These are phyloP conservation scores for Carpinus fangiana DNA, from an alignment of 306 rosid genomes.

Conservation along the genomic window DNA sequence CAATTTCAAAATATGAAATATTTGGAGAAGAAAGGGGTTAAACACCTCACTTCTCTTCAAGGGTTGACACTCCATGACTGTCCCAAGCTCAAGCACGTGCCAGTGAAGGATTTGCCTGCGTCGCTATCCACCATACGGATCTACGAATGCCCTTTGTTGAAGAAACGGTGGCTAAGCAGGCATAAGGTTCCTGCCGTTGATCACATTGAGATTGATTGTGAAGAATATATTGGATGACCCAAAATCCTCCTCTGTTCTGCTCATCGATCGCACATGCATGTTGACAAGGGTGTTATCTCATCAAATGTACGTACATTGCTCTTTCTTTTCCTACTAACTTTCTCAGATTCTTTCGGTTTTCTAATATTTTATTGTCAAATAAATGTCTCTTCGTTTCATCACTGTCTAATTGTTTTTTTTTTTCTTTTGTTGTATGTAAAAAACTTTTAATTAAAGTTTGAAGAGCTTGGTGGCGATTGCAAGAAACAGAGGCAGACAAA, in stretches of 20 bases:
- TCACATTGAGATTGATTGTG: background rate
- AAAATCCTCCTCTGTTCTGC: background rate
- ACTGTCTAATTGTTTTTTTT: too few relatives aligned
- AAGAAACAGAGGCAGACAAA: too few relatives aligned
- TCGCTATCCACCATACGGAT: background rate
- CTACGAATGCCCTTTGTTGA: fast-evolving
- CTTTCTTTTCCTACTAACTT: too few relatives aligned
- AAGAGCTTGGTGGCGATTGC: too few relatives aligned
- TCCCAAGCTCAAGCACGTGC: conserved; percentile 8
- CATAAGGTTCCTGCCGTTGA: background rate
- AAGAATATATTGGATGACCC: fast-evolving
- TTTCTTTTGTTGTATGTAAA: too few relatives aligned
- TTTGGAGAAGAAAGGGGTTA: background rate
- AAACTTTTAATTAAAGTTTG: too few relatives aligned
- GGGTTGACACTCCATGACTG: fast-evolving
- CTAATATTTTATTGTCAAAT: too few relatives aligned
- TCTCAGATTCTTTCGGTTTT: too few relatives aligned
- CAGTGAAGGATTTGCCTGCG: background rate
- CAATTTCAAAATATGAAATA: background rate
- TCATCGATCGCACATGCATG: too few relatives aligned
- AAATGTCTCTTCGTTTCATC: too few relatives aligned
- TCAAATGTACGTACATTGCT: too few relatives aligned
- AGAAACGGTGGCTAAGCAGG: background rate
- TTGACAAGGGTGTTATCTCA: too few relatives aligned
- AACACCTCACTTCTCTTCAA: background rate